These are phyloP conservation scores for Exobasidium cylindrosporum DNA, from an alignment of 1,284 basidiomycete species.

Conservation along the genomic window DNA sequence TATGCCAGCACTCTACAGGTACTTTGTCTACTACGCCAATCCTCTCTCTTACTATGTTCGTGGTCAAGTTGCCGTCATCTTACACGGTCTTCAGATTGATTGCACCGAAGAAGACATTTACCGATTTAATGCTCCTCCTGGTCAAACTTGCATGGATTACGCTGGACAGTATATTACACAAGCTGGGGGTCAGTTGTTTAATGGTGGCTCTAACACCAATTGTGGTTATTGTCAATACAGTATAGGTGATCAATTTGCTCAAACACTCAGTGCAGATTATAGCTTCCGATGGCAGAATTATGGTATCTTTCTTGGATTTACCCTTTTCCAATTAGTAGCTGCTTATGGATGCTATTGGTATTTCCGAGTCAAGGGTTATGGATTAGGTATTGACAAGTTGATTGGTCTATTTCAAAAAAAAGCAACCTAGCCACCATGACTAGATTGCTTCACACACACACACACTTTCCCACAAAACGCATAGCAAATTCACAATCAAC, in stretches of 20 bases:
- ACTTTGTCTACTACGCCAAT: conserved; percentile 36
- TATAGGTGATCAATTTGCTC: conserved; percentile 33
- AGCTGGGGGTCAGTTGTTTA: conserved; percentile 30
- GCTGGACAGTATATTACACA: conserved; percentile 31
- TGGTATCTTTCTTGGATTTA: conserved; percentile 34
- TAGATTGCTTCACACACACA: too few species aligned
- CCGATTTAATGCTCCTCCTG: conserved; percentile 34
- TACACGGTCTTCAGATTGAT: conserved; percentile 39
- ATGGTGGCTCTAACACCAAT: conserved; percentile 20
- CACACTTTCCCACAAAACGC: too few species aligned
- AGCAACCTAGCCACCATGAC: too few species aligned
- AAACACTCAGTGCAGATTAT: conserved; percentile 28
- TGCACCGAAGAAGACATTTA: conserved; percentile 37
- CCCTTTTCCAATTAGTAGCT: conserved; percentile 26
- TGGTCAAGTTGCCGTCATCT: conserved; percentile 37
- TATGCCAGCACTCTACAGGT: conserved; percentile 38
- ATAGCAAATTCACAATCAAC: too few species aligned
- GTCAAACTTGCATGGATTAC: conserved; percentile 34
- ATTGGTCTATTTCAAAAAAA: conserved; percentile 4
- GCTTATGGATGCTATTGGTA: conserved; percentile 34
- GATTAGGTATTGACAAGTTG: conserved; percentile 17
- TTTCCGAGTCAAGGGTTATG: conserved; percentile 32
- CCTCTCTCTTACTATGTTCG: conserved; percentile 47
- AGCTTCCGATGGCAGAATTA: conserved; percentile 36
- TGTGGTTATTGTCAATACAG: conserved; percentile 38